These are phyloP conservation scores for Stellera chamaejasme DNA, from an alignment of 345 rosid genomes.

Conservation along the genomic window DNA sequence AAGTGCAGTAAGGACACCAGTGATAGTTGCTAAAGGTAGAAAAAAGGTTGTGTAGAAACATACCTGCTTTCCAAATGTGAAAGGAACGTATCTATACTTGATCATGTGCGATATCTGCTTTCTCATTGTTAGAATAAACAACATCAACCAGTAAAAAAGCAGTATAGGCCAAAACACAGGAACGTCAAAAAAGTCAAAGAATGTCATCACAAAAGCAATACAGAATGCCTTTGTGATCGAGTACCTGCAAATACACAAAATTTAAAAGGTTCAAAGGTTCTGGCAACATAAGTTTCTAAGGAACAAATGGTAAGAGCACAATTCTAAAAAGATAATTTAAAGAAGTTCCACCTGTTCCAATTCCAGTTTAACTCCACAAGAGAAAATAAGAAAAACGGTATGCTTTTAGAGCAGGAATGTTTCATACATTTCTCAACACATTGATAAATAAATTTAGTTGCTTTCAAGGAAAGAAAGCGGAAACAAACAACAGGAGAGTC, in stretches of 20 bases:
- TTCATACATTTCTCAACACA: no score
- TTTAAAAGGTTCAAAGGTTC: no score
- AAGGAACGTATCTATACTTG: slow-evolving; percentile 88
- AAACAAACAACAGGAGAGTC: no score
- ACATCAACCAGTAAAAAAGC: slow-evolving; percentile 78
- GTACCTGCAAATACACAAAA: slow-evolving; percentile 37
- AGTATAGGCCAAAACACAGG: slow-evolving; percentile 99
- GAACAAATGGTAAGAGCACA: not conserved
- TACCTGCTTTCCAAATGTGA: slow-evolving; percentile 91
- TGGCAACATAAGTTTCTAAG: no score
- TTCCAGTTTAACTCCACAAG: no score
- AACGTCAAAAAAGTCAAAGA: slow-evolving; percentile 66
- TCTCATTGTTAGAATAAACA: slow-evolving; percentile 81
- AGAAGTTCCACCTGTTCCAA: no score
- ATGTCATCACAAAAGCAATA: slow-evolving; percentile 72
- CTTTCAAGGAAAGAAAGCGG: no score
- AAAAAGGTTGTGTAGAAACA: slow-evolving; percentile 2
- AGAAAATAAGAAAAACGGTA: no score
- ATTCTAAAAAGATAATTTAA: not conserved
- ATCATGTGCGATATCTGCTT: slow-evolving; percentile 88
- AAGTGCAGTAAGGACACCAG: no score
- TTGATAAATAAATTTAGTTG: no score
- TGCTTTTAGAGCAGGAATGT: no score
- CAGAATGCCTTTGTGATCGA: slow-evolving; percentile 63
- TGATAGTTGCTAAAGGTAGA: not conserved